A percentile compares a stretch with the other conserved stretches of the same genome.
phyloP scores from a whole-genome alignment of 2,329 filamentous ascomycete species.

The Cadophora gregata region DNA sequence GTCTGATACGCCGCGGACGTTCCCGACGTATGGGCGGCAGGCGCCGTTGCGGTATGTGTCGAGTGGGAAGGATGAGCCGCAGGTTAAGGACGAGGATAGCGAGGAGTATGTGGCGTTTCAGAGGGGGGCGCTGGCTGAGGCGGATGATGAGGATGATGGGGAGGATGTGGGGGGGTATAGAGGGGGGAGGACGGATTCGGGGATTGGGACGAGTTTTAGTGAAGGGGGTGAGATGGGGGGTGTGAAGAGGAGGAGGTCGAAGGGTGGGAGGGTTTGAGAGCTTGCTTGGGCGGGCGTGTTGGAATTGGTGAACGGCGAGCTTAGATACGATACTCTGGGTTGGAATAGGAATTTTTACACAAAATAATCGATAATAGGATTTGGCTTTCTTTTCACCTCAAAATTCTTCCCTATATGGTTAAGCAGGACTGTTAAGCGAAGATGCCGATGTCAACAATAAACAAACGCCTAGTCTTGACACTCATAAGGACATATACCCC shows the following conservation, averaged over 20 bases:
- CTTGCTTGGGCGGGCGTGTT: not conserved
- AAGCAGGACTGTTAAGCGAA: not conserved
- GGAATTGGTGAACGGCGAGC: not conserved
- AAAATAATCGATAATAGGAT: not conserved
- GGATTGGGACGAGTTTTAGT: slow-evolving; percentile 60
- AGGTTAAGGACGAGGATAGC: slow-evolving; percentile 36
- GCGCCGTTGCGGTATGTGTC: slow-evolving; percentile 49
- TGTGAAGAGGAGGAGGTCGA: slow-evolving; percentile 40
- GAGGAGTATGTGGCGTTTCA: slow-evolving; percentile 37
- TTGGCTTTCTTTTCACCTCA: no score
- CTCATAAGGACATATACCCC: no score
- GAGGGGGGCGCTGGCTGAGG: slow-evolving; percentile 47
- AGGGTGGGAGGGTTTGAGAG: slow-evolving; percentile 21
- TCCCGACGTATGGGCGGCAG: slow-evolving; percentile 51
- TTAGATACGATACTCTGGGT: slow-evolving; percentile 10
- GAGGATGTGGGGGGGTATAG: slow-evolving; percentile 51
- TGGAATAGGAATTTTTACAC: not conserved
- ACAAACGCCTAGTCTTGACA: no score
- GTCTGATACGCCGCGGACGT: slow-evolving; percentile 53
- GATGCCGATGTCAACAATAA: not conserved
- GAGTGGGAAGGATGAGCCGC: slow-evolving; percentile 34
- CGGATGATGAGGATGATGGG: slow-evolving; percentile 55
- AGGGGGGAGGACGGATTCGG: slow-evolving; percentile 51
- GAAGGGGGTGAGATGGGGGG: slow-evolving; percentile 44
- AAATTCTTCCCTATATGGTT: no score